Base-by-base conservation (phyloP, 148 eudicot species). In the Pharnaceum exiguum region DNA sequence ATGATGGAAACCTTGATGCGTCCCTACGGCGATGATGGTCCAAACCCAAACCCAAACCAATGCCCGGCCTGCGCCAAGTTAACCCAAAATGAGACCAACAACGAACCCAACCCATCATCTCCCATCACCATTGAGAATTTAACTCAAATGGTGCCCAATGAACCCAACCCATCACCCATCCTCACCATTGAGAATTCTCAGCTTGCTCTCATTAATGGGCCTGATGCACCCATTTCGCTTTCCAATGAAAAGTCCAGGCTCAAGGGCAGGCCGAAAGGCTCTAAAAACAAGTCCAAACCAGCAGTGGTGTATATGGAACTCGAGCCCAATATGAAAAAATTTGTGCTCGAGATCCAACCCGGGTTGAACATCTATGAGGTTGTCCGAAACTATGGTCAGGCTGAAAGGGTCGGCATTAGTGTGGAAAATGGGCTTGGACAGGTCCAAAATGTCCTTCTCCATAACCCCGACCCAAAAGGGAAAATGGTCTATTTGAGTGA, bases 181-280 rank as follows among this genome's bases (percentile, higher is more conserved):
- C n/a, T n/a, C 46, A 42, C 8, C 46, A 9, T 16, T 42, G 46
- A n/a, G 46, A 42, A 42, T 18, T 11, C 1, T 21, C 38, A 5
- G 24, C 19, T n/a, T 29, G 0, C 28, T 5, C 24, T 10, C 31
- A 12, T 11, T 2, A 13, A 8, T 30, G 43, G 57, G 46, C 26
- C 21, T 17, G 30, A 10, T 15, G 5, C 0, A 18, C 10, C 59
- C 21, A 15, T 26, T 33, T n/a, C 8, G 13, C 23, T 46, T 35
- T 31, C 53, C 30, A 2, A 7, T 49, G 4, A 10, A 3, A 37
- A 10, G 9, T 23, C 23, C 51, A 72, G 19, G 52, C 60, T 47
- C 0, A 48, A 69, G 2, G 79, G 79, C 2, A 60, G 79, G 54
- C 79, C 79, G 22, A 70, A 53, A 25, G 79, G 79, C 1, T 75